Percentiles rank a stretch among this genome's conserved stretches.
phyloP scores from a whole-genome alignment of 768 basidiomycete genomes.

The Russula vinacea region DNA sequence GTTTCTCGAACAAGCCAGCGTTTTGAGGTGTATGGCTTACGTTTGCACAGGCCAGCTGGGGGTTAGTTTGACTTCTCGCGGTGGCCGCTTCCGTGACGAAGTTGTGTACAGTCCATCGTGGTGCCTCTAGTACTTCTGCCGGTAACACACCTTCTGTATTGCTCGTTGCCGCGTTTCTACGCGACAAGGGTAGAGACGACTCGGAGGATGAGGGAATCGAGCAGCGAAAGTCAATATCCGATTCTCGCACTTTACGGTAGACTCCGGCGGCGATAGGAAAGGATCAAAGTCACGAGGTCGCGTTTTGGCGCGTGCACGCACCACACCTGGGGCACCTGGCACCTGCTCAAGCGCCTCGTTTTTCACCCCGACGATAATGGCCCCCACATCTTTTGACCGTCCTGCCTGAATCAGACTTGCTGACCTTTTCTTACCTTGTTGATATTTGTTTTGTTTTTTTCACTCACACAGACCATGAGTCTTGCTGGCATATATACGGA shows the following conservation, averaged over 20 bases:
- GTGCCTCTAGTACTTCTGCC: too few relatives aligned
- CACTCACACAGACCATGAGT: constrained; percentile 10
- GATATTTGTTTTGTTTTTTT: not conserved
- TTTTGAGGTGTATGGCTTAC: not conserved
- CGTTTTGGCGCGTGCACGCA: not conserved
- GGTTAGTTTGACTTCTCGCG: not conserved
- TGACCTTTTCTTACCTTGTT: not conserved
- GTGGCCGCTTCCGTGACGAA: too few relatives aligned
- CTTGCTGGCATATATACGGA: constrained; percentile 16
- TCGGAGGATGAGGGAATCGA: not conserved
- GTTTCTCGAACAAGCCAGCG: not conserved
- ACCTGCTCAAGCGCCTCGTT: not conserved
- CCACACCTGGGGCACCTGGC: too few relatives aligned
- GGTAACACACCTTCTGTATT: not conserved
- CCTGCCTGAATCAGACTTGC: not conserved
- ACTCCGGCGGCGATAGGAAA: not conserved
- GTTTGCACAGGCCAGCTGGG: too few relatives aligned
- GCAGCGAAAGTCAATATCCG: too few relatives aligned
- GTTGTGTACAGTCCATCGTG: too few relatives aligned
- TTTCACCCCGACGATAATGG: not conserved
- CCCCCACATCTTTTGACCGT: not conserved
- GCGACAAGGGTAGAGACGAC: not conserved
- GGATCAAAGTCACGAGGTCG: constrained; percentile 10
- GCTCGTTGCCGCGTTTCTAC: not conserved
- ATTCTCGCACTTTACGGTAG: not conserved